Evolutionary conservation across 768 basidiomycete species (phyloP), one percentile per base, ranked within the genome.

Genomic region (Stropharia rugosoannulata): DNA sequence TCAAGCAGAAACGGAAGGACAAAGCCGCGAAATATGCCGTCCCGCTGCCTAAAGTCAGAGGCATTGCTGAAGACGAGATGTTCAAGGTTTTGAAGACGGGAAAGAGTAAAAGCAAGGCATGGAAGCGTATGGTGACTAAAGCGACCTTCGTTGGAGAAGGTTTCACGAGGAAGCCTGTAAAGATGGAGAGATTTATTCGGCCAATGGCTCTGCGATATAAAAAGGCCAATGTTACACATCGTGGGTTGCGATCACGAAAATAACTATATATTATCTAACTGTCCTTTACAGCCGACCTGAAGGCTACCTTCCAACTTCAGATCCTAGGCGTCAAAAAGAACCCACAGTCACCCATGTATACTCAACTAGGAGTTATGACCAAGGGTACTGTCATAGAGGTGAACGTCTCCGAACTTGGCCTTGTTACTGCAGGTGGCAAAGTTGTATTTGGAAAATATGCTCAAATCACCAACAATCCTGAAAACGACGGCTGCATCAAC

Each of bases 121-220:
- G 97, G 97, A 99, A 99, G 77, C 85, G 95, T 62, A 98, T 98
- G 95, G 92, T 99, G 58, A 97, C 94, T 54, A 99, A 99, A 74
- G 97, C 97, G 32, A 99, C 97, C 8, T 99, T 98, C 66, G 97
- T 99, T 32, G 96, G 96, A 4, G 95, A 98, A 70, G 89, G 93
- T 15, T 99, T 98, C 71, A 99, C 97, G 13, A 81, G 97, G 58
- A 98, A 98, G 72, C 97, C 97, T 1, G 95, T 98, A 57, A 99
- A 99, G 76, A 91, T 98, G 87, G 97, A 99, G 74, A 81, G 97
- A 42, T 99, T 99, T 71, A 87, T 99, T 56, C 81, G 97, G 58
- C 97, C 97, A 4, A 97, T 97, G 93, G 97, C 95, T 37, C 75
- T 99, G 63, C 87, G 97, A 46, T 95, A 95, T 75, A 98, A 95